Conservation (phyloP, 768 basidiomycete genomes). For the Mycena venus region DNA sequence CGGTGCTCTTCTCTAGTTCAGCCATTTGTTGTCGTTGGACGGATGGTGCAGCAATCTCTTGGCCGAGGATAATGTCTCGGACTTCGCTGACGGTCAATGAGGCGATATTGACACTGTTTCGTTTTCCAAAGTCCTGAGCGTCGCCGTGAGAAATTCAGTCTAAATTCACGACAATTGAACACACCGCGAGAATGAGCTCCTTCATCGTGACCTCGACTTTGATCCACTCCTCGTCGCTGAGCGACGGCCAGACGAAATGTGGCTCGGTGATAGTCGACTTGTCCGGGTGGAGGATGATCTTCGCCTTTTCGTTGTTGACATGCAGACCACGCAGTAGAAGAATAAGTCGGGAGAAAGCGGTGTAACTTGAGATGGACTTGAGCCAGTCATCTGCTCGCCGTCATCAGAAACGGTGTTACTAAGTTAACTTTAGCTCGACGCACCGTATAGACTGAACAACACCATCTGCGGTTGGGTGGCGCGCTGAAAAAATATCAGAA, state of each 20-base stretch:
- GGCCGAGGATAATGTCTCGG: slow-evolving; percentile 97
- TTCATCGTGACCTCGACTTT: slow-evolving; percentile 99
- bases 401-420: slow-evolving; percentile 10
- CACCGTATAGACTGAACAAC: slow-evolving; percentile 94
- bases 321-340: slow-evolving; percentile 97
- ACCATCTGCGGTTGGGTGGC: slow-evolving; percentile 99
- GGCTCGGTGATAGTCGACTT: slow-evolving; percentile 97
- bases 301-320: slow-evolving; percentile 99
- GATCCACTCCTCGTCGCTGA: slow-evolving; percentile 97
- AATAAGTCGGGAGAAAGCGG: slow-evolving; percentile 97
- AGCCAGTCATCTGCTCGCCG: slow-evolving; percentile 90
- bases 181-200: slow-evolving; percentile 90
- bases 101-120: slow-evolving; percentile 98
- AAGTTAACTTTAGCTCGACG: slow-evolving; percentile 32
- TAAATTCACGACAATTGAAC: slow-evolving; percentile 36
- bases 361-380: slow-evolving; percentile 98
- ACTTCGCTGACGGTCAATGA: slow-evolving; percentile 97
- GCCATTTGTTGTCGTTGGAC: slow-evolving; percentile 99
- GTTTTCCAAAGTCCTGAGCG: slow-evolving; percentile 93
- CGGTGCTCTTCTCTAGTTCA: slow-evolving; percentile 95
- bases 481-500: slow-evolving; percentile 60
- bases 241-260: slow-evolving; percentile 97
- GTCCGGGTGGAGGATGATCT: slow-evolving; percentile 97
- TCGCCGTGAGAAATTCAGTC: slow-evolving; percentile 12
- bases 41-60: slow-evolving; percentile 97